A percentile compares a stretch with the other conserved stretches of the same genome.
These are phyloP conservation scores for Globisporangium splendens DNA, from an alignment of 352 stramenopile genomes.

Conservation along the genomic window DNA sequence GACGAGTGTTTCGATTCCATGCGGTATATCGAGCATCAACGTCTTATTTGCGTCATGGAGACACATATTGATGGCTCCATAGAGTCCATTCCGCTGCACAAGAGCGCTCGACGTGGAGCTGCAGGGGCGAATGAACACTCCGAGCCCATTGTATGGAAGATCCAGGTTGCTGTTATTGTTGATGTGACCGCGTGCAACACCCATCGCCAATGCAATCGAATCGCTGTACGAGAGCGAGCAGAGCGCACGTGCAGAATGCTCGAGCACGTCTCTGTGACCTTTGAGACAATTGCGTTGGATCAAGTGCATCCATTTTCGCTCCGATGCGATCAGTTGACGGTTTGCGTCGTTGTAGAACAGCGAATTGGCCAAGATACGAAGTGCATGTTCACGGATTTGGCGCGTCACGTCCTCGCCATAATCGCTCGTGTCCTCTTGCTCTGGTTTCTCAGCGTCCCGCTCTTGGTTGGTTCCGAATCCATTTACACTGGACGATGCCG, in stretches of 20 bases:
- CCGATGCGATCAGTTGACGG: conserved; percentile 53
- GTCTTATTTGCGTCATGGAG: conserved; percentile 85
- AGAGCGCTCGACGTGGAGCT: conserved; percentile 17
- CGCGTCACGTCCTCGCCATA: conserved; percentile 14
- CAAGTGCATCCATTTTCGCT: conserved; percentile 52
- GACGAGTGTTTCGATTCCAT: conserved; percentile 77
- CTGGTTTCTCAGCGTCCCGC: conserved; percentile 7
- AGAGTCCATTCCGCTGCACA: conserved; percentile 65
- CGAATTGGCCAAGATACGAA: conserved; percentile 78
- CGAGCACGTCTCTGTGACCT: conserved; percentile 29
- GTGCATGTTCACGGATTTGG: conserved; percentile 60
- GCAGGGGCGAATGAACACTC: conserved; percentile 52
- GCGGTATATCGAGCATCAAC: conserved; percentile 58
- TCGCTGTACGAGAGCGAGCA: conserved; percentile 85
- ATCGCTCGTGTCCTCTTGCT: conserved; percentile 9
- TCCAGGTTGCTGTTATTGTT: conserved; percentile 6
- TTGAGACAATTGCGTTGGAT: conserved; percentile 50
- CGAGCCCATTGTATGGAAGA: conserved; percentile 30
- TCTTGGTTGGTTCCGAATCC: conserved; percentile 8
- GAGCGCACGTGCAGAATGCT: conserved; percentile 72
- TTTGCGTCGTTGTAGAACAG: conserved; percentile 92
- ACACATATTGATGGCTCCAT: conserved; percentile 79
- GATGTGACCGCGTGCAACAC: conserved; percentile 4
- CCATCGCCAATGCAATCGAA: conserved; percentile 57
- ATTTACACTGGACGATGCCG: neutral